These are phyloP conservation scores for Lasiosphaeris hirsuta DNA, from an alignment of 495 filamentous ascomycete species.

Conservation along the genomic window DNA sequence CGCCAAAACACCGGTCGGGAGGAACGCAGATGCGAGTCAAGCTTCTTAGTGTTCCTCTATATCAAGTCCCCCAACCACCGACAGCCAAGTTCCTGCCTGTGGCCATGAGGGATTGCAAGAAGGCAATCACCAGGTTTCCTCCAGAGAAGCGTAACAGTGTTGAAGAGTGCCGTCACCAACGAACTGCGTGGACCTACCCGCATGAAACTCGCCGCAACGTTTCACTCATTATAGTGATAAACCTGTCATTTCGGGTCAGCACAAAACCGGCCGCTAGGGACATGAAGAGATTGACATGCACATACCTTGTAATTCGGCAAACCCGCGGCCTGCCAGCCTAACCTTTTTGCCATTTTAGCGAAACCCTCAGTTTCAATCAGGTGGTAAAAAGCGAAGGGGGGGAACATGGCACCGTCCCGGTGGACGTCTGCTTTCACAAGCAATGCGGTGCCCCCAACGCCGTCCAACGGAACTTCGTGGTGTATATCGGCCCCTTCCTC, in stretches of 20 bases:
- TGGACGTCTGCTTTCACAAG: constrained; percentile 97
- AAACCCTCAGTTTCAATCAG: constrained; percentile 98
- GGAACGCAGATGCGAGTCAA: background rate
- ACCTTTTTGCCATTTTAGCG: constrained; percentile 87
- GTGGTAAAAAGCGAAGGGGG: constrained; percentile 92
- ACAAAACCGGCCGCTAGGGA: background rate
- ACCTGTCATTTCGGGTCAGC: constrained; percentile 53
- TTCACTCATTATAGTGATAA: constrained; percentile 87
- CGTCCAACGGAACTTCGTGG: constrained; percentile 72
- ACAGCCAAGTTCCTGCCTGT: constrained; percentile 16
- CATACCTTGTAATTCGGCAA: constrained; percentile 94
- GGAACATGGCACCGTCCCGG: constrained; percentile 97
- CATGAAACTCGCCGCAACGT: constrained; percentile 4
- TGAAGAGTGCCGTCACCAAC: background rate
- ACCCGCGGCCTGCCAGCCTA: constrained; percentile 81
- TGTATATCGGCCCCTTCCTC: constrained; percentile 55
- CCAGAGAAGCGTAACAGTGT: background rate
- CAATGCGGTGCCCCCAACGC: constrained; percentile 89
- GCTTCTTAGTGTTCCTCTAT: background rate
- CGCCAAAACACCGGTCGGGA: background rate
- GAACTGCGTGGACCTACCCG: background rate
- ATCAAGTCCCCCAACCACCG: constrained; percentile 7
- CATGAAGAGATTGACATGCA: constrained; percentile 6
- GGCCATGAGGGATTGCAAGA: background rate
- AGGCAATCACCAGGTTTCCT: background rate